Percentiles rank a stretch among this genome's conserved stretches.
phyloP scores from a whole-genome alignment of 805 yeast genomes.

The Wickerhamomyces pijperi region DNA sequence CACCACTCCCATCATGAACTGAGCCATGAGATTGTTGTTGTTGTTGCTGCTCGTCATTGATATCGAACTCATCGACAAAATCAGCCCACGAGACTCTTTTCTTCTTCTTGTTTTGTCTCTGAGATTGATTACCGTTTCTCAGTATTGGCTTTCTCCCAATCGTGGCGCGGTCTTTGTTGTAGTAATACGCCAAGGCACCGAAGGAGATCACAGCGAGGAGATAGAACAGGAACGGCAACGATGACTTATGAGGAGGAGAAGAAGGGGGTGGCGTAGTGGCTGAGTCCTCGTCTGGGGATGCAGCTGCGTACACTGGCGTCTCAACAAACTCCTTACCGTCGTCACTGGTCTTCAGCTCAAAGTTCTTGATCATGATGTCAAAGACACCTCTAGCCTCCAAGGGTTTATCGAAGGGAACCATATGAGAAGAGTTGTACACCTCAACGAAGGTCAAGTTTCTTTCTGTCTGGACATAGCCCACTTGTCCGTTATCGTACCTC shows the following conservation, averaged over 20 bases:
- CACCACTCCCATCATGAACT: constrained; percentile 10
- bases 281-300: constrained; percentile 6
- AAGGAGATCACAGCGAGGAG: constrained; percentile 10
- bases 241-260: constrained; percentile 10
- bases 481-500: constrained; percentile 27
- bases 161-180: constrained; percentile 10
- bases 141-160: constrained; percentile 1
- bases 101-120: constrained; percentile 2
- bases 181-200: constrained; percentile 11
- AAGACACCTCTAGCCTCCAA: constrained; percentile 59
- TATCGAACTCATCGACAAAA: constrained; percentile 12
- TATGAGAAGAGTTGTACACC: constrained; percentile 73
- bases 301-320: constrained; percentile 15
- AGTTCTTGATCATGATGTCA: constrained; percentile 30
- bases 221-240: constrained; percentile 15
- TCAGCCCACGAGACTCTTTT: constrained; percentile 29
- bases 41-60: too few relatives aligned
- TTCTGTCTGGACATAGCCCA: constrained; percentile 40
- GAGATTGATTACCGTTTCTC: too few relatives aligned
- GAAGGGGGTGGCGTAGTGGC: too few relatives aligned
- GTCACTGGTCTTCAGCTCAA: constrained; percentile 9
- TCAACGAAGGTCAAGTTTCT: constrained; percentile 69
- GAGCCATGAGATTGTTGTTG: too few relatives aligned
- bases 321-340: constrained; percentile 9
- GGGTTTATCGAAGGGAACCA: constrained; percentile 85